phyloP scores from a whole-genome alignment of 1,284 basidiomycete genomes.

The Boletellus deceptivus region DNA sequence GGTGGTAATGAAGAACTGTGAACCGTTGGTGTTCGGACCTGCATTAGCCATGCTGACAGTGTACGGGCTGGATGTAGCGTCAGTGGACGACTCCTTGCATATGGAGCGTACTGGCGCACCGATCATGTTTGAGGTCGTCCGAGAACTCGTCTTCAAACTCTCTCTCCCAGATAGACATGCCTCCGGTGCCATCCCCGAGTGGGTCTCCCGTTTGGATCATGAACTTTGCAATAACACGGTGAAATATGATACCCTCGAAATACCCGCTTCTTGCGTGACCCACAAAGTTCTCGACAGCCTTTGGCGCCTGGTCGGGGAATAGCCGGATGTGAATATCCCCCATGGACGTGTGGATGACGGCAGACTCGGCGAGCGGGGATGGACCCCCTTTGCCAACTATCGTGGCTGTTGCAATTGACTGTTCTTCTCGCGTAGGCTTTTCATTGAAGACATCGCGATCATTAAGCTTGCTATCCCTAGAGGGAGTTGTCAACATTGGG shows the following conservation, averaged over 20 bases:
- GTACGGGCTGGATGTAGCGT: slow-evolving; percentile 65
- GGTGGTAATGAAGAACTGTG: slow-evolving; percentile 98
- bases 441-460: slow-evolving; percentile 99
- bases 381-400: slow-evolving; percentile 50
- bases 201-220: slow-evolving; percentile 99
- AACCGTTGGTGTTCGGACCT: slow-evolving; percentile 90
- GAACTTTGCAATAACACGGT: slow-evolving; percentile 98
- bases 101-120: slow-evolving; percentile 46
- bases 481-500: neutral
- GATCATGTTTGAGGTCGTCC: slow-evolving; percentile 86
- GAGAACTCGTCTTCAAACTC: slow-evolving; percentile 97
- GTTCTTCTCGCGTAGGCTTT: slow-evolving; percentile 94
- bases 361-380: slow-evolving; percentile 68
- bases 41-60: slow-evolving; percentile 99
- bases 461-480: slow-evolving; percentile 79
- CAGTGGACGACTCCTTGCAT: slow-evolving; percentile 1
- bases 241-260: slow-evolving; percentile 94
- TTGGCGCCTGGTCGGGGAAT: slow-evolving; percentile 90
- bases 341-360: slow-evolving; percentile 92
- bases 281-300: slow-evolving; percentile 97
- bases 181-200: slow-evolving; percentile 96
- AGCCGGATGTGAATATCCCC: slow-evolving; percentile 93
- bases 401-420: slow-evolving; percentile 78
- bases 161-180: slow-evolving; percentile 89
- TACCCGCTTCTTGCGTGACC: slow-evolving; percentile 90